phyloP scores from a whole-genome alignment of 2,329 filamentous ascomycete species.

The Cladosporium velox region DNA sequence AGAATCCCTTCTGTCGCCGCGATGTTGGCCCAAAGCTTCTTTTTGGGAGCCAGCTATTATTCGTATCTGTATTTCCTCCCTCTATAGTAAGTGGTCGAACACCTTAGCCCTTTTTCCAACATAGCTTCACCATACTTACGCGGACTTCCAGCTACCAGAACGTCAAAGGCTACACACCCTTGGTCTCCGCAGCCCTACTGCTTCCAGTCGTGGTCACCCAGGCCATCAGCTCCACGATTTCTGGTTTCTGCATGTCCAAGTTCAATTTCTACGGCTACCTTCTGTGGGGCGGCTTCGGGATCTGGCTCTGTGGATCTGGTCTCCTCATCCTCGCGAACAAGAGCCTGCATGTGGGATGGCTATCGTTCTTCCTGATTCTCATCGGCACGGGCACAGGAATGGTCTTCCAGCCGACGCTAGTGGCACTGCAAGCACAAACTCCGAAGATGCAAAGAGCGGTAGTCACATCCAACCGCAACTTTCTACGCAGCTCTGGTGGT shows the following conservation, averaged over 20 bases:
- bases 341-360: slow-evolving; percentile 39
- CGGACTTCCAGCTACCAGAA: slow-evolving; percentile 61
- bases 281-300: slow-evolving; percentile 39
- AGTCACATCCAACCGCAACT: slow-evolving; percentile 66
- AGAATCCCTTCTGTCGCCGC: slow-evolving; percentile 54
- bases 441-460: slow-evolving; percentile 63
- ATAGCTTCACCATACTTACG: neutral
- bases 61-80: slow-evolving; percentile 77
- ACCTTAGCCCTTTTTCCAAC: neutral
- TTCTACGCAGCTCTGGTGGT: slow-evolving; percentile 71
- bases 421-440: slow-evolving; percentile 65
- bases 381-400: slow-evolving; percentile 65
- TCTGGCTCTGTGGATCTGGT: slow-evolving; percentile 43
- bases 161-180: slow-evolving; percentile 67
- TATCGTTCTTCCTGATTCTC: slow-evolving; percentile 61
- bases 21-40: slow-evolving; percentile 60
- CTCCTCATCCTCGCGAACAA: slow-evolving; percentile 42
- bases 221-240: slow-evolving; percentile 36
- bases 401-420: slow-evolving; percentile 68
- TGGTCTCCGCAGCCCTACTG: slow-evolving; percentile 62
- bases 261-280: slow-evolving; percentile 56
- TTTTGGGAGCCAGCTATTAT: slow-evolving; percentile 65
- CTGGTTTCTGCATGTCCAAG: slow-evolving; percentile 48
- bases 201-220: slow-evolving; percentile 40
- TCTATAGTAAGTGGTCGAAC: slow-evolving; percentile 56